These are phyloP conservation scores for Suillus decipiens DNA, from an alignment of 768 basidiomycete genomes.

Conservation along the genomic window DNA sequence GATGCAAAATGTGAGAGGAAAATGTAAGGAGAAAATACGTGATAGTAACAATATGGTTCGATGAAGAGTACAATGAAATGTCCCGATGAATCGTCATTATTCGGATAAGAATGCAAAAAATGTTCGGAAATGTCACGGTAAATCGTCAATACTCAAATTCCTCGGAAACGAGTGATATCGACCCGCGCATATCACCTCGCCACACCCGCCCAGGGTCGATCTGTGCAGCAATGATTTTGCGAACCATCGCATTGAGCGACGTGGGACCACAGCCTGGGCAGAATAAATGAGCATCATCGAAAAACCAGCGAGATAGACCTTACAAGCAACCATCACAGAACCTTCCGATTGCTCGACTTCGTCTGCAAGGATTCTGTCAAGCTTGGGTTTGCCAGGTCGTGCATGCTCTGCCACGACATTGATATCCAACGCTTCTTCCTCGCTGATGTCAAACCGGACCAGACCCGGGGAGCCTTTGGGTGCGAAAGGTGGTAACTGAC, in stretches of 20 bases:
- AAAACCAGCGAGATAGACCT: slow-evolving; percentile 33
- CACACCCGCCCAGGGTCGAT: slow-evolving; percentile 56
- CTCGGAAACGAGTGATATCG: slow-evolving; percentile 63
- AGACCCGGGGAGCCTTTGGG: slow-evolving; percentile 5
- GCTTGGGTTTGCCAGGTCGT: slow-evolving; percentile 64
- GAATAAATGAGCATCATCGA: background rate
- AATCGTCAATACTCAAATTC: slow-evolving; percentile 59
- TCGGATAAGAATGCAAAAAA: slow-evolving; percentile 26
- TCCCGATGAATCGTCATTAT: slow-evolving; percentile 37
- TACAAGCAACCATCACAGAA: slow-evolving; percentile 67
- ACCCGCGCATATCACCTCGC: slow-evolving; percentile 58
- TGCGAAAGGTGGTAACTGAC: background rate
- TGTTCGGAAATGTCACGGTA: background rate
- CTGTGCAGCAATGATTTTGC: slow-evolving; percentile 62
- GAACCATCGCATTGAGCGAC: slow-evolving; percentile 66
- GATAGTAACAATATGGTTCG: background rate
- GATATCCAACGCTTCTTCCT: slow-evolving; percentile 60
- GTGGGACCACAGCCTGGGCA: slow-evolving; percentile 71
- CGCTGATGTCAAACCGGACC: slow-evolving; percentile 50
- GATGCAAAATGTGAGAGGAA: background rate
- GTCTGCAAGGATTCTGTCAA: slow-evolving; percentile 62
- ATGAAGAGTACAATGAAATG: background rate
- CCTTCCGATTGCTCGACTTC: slow-evolving; percentile 61
- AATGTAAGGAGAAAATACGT: background rate
- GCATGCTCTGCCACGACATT: slow-evolving; percentile 61